Evolutionary conservation across 306 rosid genomes (phyloP), one percentile per base, ranked within the genome.

Genomic region (Vigna reflexopilosa): DNA sequence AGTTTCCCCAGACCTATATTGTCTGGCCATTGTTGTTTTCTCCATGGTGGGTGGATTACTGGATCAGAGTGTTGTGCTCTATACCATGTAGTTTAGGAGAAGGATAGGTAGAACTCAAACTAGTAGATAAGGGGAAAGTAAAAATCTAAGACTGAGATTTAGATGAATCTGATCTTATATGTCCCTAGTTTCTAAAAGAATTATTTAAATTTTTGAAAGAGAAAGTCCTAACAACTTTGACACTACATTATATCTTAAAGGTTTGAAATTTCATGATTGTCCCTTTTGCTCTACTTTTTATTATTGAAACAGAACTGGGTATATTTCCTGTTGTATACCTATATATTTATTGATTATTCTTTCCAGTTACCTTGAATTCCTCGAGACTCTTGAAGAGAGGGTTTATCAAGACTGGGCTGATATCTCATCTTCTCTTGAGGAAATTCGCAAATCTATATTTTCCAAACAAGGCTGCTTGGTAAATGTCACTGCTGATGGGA

Each of bases 361-460:
- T 86, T 78, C 73, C 64, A 95, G 99, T 84, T 93, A 93, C 87
- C 87, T 95, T 52, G 99, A 95, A 81, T 93, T 86, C 88, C 93
- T 93, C 50, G 87, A 80, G 80, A 72, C 84, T 61, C 94, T 95
- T 57, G 99, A 95, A 86, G 90, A 88, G 80, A 95, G 89, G 79
- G 91, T 90, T 83, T 96, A 95, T 85, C 87, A 88, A 80, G 92
- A 93, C 77, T 95, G 98, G 99, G 91, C 71, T 67, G 85, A 72
- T 69, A 87, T 95, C 67, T 93, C 97, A 61, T 88, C 89, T 28
- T 93, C 98, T 73, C 98, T 93, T n/a, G 97, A 91, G 87, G 98
- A 91, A 90, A 93, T 95, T 73, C 96, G 98, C 73, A 83, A 82
- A 78, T 86, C 91, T 75, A 40, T 95, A 49, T 86, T 95, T 82